Conservation (phyloP, 352 stramenopile species). For the Phytopythium cucurbitacearum region DNA sequence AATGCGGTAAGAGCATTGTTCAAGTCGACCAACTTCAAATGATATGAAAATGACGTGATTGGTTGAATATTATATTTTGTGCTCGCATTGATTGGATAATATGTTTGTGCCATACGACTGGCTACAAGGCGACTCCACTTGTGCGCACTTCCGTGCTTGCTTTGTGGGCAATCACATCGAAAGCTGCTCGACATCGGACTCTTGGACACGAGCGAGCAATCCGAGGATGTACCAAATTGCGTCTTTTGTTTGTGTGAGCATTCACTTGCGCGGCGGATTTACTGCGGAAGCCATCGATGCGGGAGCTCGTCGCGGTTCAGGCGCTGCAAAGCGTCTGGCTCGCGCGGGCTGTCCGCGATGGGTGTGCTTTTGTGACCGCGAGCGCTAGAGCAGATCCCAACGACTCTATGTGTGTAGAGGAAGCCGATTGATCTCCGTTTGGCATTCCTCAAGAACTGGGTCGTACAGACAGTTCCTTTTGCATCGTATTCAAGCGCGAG, state of each 20-base stretch:
- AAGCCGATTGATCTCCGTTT: conserved; percentile 41
- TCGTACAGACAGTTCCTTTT: conserved; percentile 34
- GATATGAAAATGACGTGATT: too few species aligned
- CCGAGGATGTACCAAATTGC: conserved; percentile 1
- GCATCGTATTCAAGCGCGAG: background rate
- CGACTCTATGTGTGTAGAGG: conserved; percentile 84
- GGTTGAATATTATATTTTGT: too few species aligned
- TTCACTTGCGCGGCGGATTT: conserved; percentile 6
- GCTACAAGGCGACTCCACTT: too few species aligned
- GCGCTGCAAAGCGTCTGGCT: conserved; percentile 26
- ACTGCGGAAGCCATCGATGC: conserved; percentile 8
- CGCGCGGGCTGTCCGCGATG: conserved; percentile 16
- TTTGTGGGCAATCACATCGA: too few species aligned
- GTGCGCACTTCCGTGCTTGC: too few species aligned
- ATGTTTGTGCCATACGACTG: too few species aligned
- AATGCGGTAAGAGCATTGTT: too few species aligned
- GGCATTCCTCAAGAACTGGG: conserved; percentile 79
- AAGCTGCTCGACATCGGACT: background rate
- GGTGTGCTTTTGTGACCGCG: conserved; percentile 24
- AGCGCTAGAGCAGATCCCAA: conserved; percentile 45
- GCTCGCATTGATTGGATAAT: too few species aligned
- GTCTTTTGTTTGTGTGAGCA: conserved; percentile 7
- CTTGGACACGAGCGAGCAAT: background rate
- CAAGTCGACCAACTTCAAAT: too few species aligned
- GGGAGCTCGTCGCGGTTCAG: background rate